Percentiles rank a stretch among this genome's conserved stretches.
These are phyloP conservation scores for rapeseed (Brassica napus) DNA, from an alignment of 345 rosid genomes.

Conservation along the genomic window DNA sequence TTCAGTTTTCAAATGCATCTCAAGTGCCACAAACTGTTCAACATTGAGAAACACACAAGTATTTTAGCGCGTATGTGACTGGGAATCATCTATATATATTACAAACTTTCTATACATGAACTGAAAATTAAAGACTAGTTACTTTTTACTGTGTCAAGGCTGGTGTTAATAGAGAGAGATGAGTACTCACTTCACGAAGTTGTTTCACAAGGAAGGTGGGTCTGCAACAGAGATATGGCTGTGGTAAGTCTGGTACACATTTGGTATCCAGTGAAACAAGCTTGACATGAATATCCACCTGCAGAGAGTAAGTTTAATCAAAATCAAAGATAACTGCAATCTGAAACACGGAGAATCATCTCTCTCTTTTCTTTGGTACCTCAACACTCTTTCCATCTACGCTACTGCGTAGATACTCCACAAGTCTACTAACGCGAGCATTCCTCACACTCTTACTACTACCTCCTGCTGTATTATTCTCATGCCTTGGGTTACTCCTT, in stretches of 20 bases:
- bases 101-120: background rate
- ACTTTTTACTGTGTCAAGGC: conserved; percentile 11
- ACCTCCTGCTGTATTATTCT: conserved; percentile 52
- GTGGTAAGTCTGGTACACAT: conserved; percentile 60
- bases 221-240: conserved; percentile 76
- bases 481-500: conserved; percentile 90
- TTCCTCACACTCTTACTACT: conserved; percentile 61
- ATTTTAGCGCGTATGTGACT: background rate
- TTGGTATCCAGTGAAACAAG: conserved; percentile 68
- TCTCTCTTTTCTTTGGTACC: conserved; percentile 44
- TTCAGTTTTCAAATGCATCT: conserved; percentile 60
- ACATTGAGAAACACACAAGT: conserved; percentile 15
- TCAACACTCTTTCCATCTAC: conserved; percentile 65
- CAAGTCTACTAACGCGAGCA: conserved; percentile 71
- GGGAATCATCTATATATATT: background rate
- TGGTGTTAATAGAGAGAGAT: conserved; percentile 35
- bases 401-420: conserved; percentile 65
- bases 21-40: conserved; percentile 69
- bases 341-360: conserved; percentile 7
- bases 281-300: conserved; percentile 74
- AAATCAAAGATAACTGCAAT: background rate
- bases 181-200: conserved; percentile 69
- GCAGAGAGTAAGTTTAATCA: conserved; percentile 21
- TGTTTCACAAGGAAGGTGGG: conserved; percentile 68
- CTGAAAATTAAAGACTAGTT: background rate